Evolutionary conservation across 306 rosid species (phyloP).

Genomic region (Vigna mungo): DNA sequence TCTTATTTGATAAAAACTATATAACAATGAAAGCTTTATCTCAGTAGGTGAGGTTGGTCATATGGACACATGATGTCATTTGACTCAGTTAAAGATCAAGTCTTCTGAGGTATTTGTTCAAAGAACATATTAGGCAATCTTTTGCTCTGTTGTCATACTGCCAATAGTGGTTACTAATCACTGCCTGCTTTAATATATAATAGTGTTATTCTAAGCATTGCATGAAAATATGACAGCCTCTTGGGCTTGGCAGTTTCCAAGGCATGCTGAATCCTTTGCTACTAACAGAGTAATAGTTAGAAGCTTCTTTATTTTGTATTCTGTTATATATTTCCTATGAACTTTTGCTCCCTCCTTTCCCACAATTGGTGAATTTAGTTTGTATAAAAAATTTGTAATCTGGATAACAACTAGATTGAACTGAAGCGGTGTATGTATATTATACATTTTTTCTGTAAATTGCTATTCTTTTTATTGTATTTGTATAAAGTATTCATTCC

Average conservation of each 20-base stretch:
- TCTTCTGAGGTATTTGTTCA: background rate
- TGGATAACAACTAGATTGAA: slow-evolving; percentile 16
- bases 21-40: no score
- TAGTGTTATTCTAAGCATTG: slow-evolving; percentile 5
- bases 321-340: slow-evolving; percentile 3
- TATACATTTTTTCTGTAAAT: background rate
- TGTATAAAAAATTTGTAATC: background rate
- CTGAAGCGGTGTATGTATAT: slow-evolving; percentile 10
- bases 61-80: background rate
- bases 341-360: slow-evolving; percentile 4
- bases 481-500: slow-evolving; percentile 9
- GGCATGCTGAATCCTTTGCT: background rate
- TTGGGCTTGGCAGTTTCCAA: background rate
- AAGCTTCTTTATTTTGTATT: slow-evolving; percentile 12
- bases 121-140: background rate
- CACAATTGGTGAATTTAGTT: background rate
- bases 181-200: slow-evolving; percentile 5
- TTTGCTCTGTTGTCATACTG: background rate
- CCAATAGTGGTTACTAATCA: background rate
- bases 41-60: background rate
- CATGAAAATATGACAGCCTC: background rate
- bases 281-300: slow-evolving; percentile 8
- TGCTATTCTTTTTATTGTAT: background rate
- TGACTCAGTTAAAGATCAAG: background rate
- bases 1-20: no score